phyloP scores from a whole-genome alignment of 495 filamentous ascomycete genomes.

The Trichoderma virens region DNA sequence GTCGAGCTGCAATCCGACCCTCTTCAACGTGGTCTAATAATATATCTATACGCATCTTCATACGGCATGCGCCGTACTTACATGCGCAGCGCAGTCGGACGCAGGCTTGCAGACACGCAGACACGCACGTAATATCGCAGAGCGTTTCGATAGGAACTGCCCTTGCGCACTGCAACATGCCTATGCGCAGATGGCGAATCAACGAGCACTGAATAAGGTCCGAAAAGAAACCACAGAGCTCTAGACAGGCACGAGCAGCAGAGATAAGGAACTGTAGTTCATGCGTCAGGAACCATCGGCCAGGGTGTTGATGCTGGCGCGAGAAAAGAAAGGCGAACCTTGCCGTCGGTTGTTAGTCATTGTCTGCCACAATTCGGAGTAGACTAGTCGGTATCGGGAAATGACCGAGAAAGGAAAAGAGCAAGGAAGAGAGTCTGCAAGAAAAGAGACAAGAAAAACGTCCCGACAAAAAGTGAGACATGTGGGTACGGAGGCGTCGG shows the following conservation, averaged over 20 bases:
- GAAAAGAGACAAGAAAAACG: too few species aligned
- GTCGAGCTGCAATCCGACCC: not conserved
- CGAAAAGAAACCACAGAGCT: not conserved
- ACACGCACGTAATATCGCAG: not conserved
- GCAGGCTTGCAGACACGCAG: constrained; percentile 8
- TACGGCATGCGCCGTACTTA: not conserved
- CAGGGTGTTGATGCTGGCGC: too few species aligned
- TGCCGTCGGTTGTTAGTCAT: not conserved
- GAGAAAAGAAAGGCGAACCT: not conserved
- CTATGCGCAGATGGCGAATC: not conserved
- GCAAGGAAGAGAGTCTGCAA: not conserved
- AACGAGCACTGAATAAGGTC: not conserved
- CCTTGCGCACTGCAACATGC: not conserved
- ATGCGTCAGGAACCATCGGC: not conserved
- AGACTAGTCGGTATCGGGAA: not conserved
- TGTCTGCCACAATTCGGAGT: too few species aligned
- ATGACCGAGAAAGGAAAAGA: not conserved
- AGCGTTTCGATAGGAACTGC: not conserved
- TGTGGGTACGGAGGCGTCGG: not conserved
- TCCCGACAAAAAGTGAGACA: too few species aligned
- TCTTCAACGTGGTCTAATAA: not conserved
- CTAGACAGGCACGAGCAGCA: not conserved
- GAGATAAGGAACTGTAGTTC: not conserved
- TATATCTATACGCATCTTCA: not conserved
- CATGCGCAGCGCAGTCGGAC: not conserved